A percentile compares a stretch with the other conserved stretches of the same genome.
These are phyloP conservation scores for Blattamonas nauphoetae DNA, from an alignment of 78 protist genomes.

Conservation along the genomic window DNA sequence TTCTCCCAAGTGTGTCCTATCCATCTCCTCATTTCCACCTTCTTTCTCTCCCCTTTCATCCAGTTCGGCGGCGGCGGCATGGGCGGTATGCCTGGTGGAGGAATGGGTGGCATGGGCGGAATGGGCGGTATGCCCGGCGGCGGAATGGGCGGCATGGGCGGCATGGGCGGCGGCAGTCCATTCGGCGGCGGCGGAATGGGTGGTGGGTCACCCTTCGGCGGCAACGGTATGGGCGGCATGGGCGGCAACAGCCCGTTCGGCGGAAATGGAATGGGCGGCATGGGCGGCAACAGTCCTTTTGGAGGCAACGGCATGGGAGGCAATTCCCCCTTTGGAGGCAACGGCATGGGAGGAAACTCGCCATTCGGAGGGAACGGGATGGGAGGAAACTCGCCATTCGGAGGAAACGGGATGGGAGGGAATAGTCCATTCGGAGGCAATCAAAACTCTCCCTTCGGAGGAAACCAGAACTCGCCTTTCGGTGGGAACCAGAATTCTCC, in stretches of 20 bases:
- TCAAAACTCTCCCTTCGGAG: neutral
- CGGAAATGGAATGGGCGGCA: neutral
- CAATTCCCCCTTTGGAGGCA: neutral
- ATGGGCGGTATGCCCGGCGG: neutral
- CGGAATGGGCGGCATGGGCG: neutral
- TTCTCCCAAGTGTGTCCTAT: no score
- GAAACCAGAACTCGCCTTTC: neutral
- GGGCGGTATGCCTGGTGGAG: no score
- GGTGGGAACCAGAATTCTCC: neutral
- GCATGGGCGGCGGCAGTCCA: neutral
- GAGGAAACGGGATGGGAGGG: neutral
- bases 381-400: neutral
- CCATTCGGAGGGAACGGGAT: neutral
- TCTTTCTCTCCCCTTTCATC: no score
- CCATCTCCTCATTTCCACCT: no score
- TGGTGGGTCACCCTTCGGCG: neutral
- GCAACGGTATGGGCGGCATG: neutral
- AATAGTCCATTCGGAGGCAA: neutral
- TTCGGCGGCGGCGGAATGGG: neutral
- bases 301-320: neutral
- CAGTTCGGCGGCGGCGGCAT: no score
- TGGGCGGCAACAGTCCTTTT: no score
- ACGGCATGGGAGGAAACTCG: neutral
- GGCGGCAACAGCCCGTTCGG: neutral
- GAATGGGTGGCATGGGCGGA: neutral